phyloP scores from a whole-genome alignment of 371 early-diverging fungal species.

The Mucor racemosus region DNA sequence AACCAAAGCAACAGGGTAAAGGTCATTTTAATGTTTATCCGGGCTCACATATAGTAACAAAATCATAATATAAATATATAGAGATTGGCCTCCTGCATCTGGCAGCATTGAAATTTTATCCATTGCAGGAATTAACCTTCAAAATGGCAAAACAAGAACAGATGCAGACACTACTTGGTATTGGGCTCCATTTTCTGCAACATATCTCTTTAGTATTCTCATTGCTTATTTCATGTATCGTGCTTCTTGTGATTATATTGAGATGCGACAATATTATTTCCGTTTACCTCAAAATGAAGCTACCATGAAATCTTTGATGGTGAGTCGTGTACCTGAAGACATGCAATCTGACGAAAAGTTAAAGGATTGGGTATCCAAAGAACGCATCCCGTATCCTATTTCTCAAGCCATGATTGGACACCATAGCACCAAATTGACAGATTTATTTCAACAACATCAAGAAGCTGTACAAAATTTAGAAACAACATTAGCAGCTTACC shows the following conservation, averaged over 20 bases:
- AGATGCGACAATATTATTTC: conserved; percentile 65
- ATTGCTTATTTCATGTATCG: conserved; percentile 60
- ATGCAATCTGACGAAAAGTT: conserved; percentile 64
- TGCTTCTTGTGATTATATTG: conserved; percentile 64
- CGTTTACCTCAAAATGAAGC: conserved; percentile 60
- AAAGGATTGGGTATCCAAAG: conserved; percentile 56
- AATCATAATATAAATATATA: conserved; percentile 14
- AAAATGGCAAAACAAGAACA: conserved; percentile 27
- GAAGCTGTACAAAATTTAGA: conserved; percentile 71
- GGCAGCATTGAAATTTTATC: conserved; percentile 44
- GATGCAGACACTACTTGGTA: conserved; percentile 51
- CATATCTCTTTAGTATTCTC: conserved; percentile 63
- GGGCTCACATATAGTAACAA: neutral
- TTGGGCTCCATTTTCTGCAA: conserved; percentile 70
- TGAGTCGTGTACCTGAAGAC: conserved; percentile 68
- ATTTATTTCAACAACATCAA: conserved; percentile 73
- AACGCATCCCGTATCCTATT: conserved; percentile 47
- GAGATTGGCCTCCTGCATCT: conserved; percentile 51
- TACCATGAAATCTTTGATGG: conserved; percentile 67
- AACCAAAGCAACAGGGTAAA: conserved; percentile 49
- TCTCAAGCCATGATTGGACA: conserved; percentile 75
- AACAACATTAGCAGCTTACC: conserved; percentile 65
- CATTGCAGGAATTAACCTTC: conserved; percentile 40
- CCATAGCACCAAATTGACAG: conserved; percentile 69
- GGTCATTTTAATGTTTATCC: neutral